phyloP scores from a whole-genome alignment of 257 asterid genomes.

The Mitragyna speciosa region DNA sequence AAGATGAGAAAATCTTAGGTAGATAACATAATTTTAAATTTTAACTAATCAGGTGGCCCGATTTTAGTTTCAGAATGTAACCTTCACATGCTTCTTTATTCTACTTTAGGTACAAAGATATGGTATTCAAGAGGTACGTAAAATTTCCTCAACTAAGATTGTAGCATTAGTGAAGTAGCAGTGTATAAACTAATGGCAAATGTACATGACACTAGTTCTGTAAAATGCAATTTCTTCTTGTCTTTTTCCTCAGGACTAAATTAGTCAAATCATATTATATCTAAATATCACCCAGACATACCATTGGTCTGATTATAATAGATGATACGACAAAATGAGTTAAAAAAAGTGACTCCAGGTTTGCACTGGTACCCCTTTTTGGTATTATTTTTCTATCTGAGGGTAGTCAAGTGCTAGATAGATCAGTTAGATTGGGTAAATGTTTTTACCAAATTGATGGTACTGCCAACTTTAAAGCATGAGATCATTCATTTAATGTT shows the following conservation, averaged over 20 bases:
- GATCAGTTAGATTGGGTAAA: slow-evolving; percentile 12
- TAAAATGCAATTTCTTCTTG: not conserved
- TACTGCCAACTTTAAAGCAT: not conserved
- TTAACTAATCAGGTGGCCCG: not conserved
- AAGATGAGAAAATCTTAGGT: not conserved
- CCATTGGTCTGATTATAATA: slow-evolving; percentile 11
- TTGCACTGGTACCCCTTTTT: not conserved
- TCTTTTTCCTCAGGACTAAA: not conserved
- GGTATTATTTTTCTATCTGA: not conserved
- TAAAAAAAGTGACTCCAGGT: no score
- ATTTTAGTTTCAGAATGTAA: not conserved
- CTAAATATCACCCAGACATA: not conserved
- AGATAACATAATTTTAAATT: not conserved
- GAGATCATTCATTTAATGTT: slow-evolving; percentile 9
- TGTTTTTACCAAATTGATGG: slow-evolving; percentile 21
- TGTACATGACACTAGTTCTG: not conserved
- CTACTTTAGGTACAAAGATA: not conserved
- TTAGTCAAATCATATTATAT: not conserved
- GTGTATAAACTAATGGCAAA: not conserved
- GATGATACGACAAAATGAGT: not conserved
- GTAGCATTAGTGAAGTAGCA: no score
- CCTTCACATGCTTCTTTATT: no score
- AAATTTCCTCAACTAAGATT: not conserved
- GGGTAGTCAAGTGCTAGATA: slow-evolving; percentile 16
- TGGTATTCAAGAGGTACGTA: not conserved